Base-by-base conservation (phyloP, 192 early-diverging fungal genomes). In the Backusella liffmaniae region DNA sequence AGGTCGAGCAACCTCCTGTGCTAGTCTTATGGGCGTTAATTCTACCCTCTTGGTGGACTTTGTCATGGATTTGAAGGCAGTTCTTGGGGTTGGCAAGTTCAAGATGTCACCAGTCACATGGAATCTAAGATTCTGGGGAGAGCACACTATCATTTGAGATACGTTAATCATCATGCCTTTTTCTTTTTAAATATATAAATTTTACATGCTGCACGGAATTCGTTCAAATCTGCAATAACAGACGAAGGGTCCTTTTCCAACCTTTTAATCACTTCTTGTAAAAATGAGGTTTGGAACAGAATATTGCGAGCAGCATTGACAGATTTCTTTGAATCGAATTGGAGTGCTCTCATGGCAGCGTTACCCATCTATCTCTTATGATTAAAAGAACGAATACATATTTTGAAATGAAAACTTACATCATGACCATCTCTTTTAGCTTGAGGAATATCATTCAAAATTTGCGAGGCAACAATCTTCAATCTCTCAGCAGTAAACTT, bases 41-140 rank as follows among this genome's bases (percentile, higher is more conserved):
- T n/a, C 13, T 7, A 29, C 39, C 6, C 0, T 10, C 13, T 26
- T 73, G 13, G 66, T 71, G 21, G 30, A 5, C 18, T 42, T 44
- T 15, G 21, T 35, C 34, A 83, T 77, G n/a, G 68, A 12, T 66
- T 68, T 69, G 32, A 83, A 83, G 1, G 77, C 73, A 0, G 79
- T 85, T 76, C 82, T 83, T 32, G 88, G 88, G 10, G 83, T 26
- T 41, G 56, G 13, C 12, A 88, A 73, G 42, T 84, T 84, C 29
- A 90, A 66, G 29, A 90, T 87, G 73, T 90, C 69, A 66, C 88
- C 88, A 18, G 80, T 74, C 21, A 90, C 85, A 74, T 90, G 86
- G 30, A 90, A 77, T 51, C 86, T 83, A 44, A 86, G 78, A 70
- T 88, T 88, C 62, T 80, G 73, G 23, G 88, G 85, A 35, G 72